Conservation (phyloP, 495 filamentous ascomycete genomes). For the Trypethelium eluteriae region DNA sequence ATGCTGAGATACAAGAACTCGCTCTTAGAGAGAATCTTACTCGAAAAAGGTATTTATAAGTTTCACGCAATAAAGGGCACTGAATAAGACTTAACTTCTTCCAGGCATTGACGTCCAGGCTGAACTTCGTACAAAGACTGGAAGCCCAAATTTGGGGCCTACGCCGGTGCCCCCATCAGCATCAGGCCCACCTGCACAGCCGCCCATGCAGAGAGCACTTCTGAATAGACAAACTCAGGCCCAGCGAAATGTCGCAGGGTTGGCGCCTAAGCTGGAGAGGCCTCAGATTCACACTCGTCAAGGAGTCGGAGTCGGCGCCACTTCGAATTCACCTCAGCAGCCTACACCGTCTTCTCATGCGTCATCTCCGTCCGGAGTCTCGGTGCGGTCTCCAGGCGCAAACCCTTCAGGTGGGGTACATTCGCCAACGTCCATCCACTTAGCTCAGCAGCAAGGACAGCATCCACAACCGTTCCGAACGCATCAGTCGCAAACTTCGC, state of each 20-base stretch:
- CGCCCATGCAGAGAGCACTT: slow-evolving; percentile 63
- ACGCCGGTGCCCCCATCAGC: slow-evolving; percentile 55
- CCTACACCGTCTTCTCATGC: slow-evolving; percentile 78
- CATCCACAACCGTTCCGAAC: slow-evolving; percentile 30
- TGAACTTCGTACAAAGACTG: slow-evolving; percentile 81
- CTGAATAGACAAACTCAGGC: slow-evolving; percentile 58
- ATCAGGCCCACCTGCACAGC: slow-evolving; percentile 47
- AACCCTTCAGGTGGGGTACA: slow-evolving; percentile 61
- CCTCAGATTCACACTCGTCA: slow-evolving; percentile 7
- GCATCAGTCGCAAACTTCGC: slow-evolving; percentile 20
- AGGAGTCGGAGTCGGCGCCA: neutral
- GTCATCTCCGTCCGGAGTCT: slow-evolving; percentile 63
- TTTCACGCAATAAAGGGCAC: neutral
- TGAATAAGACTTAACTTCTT: slow-evolving; percentile 9
- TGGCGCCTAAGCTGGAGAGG: slow-evolving; percentile 45
- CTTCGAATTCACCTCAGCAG: slow-evolving; percentile 33
- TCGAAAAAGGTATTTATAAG: slow-evolving; percentile 72
- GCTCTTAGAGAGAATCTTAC: slow-evolving; percentile 82
- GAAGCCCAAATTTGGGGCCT: slow-evolving; percentile 59
- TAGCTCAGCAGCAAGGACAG: slow-evolving; percentile 43
- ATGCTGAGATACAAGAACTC: slow-evolving; percentile 99
- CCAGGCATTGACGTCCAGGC: slow-evolving; percentile 94
- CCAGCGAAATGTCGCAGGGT: slow-evolving; percentile 59
- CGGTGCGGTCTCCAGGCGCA: slow-evolving; percentile 55
- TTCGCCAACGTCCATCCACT: slow-evolving; percentile 58